Base-by-base conservation (phyloP, 1,139 yeast genomes). In the Meyerozyma carpophila region DNA sequence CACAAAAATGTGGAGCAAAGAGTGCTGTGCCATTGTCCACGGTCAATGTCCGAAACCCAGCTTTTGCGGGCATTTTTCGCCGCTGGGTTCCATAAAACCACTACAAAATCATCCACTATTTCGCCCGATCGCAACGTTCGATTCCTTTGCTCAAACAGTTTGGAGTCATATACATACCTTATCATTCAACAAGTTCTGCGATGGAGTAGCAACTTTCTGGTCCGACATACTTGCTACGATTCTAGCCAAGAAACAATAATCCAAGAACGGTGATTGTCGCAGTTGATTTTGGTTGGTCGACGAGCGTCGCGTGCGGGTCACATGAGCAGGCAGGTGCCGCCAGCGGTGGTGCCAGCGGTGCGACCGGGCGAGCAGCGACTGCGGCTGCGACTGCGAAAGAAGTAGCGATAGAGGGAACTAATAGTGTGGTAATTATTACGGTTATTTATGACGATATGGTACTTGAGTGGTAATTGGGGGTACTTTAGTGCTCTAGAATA, bases 141-240 rank as follows among this genome's bases (percentile, higher is more conserved):
- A 9, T 11, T 7, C 29, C 29, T 3, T 9, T 9, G 21, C 6
- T 13, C 16, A 14, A 32, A 32, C 20, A 14, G 10, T 18, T 18
- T 3, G 4, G 6, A 20, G 13, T 18, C 26, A 9, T 8, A 10
- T 21, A 59, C 74, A 47, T 62, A 73, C 79, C 73, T 85, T 86
- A 62, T 86, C 91, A 62, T 85, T 84, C 58, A 86, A 75, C 57
- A 86, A 78, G 61, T 81, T 78, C 66, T 82, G 86, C 43, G 87
- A 82, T 44, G 86, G 71, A 34, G 80, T 60, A 47, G 73, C 68
- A 55, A 69, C 61, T 29, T 39, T 39, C 28, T 39, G 41, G 14
- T 39, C 41, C 7, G 41, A 31, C 34, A 31, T 31, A 31, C 16
- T 31, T n/a, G 34, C 20, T 31, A 13, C 34, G 10, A 31, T 13